Evolutionary conservation across 495 filamentous ascomycete species (phyloP).

Genomic region (Penicillium turbatum): DNA sequence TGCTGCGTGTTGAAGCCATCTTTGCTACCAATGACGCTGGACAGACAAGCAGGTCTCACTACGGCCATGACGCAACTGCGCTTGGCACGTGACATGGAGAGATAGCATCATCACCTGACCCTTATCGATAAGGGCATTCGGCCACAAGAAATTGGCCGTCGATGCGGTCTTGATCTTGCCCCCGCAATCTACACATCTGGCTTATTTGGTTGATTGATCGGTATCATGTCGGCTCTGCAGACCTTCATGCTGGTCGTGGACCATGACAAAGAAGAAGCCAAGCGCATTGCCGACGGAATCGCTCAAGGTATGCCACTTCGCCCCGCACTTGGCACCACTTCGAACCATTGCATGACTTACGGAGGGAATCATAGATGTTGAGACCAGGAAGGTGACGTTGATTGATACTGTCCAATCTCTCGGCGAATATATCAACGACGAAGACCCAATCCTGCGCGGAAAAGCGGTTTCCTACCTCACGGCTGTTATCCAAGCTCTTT

Average conservation of each 20-base stretch:
- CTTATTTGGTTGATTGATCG: constrained; percentile 18
- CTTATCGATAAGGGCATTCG: constrained; percentile 26
- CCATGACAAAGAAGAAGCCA: constrained; percentile 57
- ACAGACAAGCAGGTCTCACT: constrained; percentile 6
- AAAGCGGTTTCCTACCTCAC: constrained; percentile 68
- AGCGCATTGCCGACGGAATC: constrained; percentile 51
- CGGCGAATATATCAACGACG: constrained; percentile 66
- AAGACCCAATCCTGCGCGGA: constrained; percentile 58
- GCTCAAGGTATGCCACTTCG: constrained; percentile 47
- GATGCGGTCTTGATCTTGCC: constrained; percentile 11
- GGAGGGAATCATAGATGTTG: constrained; percentile 46
- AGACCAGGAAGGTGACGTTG: constrained; percentile 57
- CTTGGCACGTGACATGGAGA: constrained; percentile 21
- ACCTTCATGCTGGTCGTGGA: constrained; percentile 62
- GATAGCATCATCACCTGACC: constrained; percentile 17
- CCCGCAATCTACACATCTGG: constrained; percentile 11
- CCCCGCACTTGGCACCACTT: constrained; percentile 18
- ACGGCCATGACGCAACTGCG: constrained; percentile 23
- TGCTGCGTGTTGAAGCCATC: constrained; percentile 10
- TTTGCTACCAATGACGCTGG: neutral
- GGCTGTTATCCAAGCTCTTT: constrained; percentile 55
- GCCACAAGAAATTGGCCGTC: constrained; percentile 22
- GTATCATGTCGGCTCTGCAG: constrained; percentile 58
- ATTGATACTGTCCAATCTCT: constrained; percentile 64
- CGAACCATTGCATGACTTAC: constrained; percentile 16